Evolutionary conservation across 176 grass and related monocot species (phyloP), one percentile per base, ranked within the genome.

Genomic region (Oryza nivara): DNA sequence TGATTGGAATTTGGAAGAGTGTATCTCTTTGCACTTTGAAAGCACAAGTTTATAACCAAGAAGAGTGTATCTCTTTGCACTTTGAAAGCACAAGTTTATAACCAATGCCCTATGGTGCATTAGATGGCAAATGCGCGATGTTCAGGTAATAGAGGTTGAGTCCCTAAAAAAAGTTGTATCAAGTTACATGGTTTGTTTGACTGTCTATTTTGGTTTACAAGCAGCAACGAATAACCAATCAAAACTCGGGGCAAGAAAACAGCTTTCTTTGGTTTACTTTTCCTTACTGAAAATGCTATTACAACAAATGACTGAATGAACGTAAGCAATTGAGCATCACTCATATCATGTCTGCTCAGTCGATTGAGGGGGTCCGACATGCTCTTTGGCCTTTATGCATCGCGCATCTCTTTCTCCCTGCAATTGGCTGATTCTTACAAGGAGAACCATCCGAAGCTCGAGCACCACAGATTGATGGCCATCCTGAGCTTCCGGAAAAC

Each of bases 361-460:
- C 28, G 12, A 68, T 84, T 48, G 11, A 40, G 64, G 61, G 61
- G 73, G 47, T 5, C 20, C 38, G 72, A 52, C 54, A 67, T 26
- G 74, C 23, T 74, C 70, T 82, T 70, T 82, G 80, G 26, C 88
- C 79, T 84, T 88, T 91, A 35, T 93, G 92, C 71, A 74, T 6
- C 9, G 60, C 56, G 11, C 92, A 93, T 77, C 92, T 80, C 80
- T 93, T 91, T 67, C 86, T 83, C 64, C 83, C 79, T 56, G 77
- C 81, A 22, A 86, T 26, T 20, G 88, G 83, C 25, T 30, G 41
- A 43, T 83, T 88, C 83, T 77, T 69, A 65, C 88, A 93, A 85
- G 83, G 72, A 5, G 75, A 85, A 58, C 91, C 86, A 80, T 90
- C 60, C 12, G 56, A 49, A 38, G 88, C 73, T 64, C 48, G 77